Base-by-base conservation (phyloP, 768 basidiomycete species). In the Podaxis mareebaensis region DNA sequence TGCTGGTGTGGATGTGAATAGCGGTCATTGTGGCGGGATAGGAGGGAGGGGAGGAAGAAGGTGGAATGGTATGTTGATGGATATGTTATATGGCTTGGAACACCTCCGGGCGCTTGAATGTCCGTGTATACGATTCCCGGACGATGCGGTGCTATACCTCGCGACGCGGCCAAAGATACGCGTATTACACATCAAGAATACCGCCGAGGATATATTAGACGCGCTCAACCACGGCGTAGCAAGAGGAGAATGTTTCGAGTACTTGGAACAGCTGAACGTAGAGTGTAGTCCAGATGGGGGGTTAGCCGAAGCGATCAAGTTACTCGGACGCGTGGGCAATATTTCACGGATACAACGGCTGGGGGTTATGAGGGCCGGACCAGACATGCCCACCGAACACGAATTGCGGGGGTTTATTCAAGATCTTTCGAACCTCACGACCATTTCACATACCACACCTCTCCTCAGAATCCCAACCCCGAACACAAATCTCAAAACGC, bases 111-210 rank as follows among this genome's bases (percentile, higher is more conserved):
- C 53, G 3, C 53, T 62, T 10, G 44, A n/a, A 15, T 62, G 61
- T 28, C 53, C 30, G 2, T 36, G 17, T 17, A 46, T 62, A 30
- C 42, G 26, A 17, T 24, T 62, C 20, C 53, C 61, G 3, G 28
- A 44, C 20, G 42, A 62, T 6, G 61, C 42, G 2, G 42, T 62
- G 13, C 33, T 36, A 39, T 55, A 62, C 22, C 53, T 62, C 53
- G 61, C 61, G 40, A 55, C 20, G 7, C 26, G 22, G 11, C 5
- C n/a, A 26, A 62, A 24, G 33, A 54, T 55, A 24, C 61, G 53
- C 3, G 30, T 36, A 12, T 48, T 62, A 20, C 26, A 48, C 4
- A 22, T 62, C 40, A 48, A 24, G 28, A 62, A 62, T n/a, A 46
- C 61, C 0, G 44, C 61, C 6, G 44, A 48, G 33, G 42, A 55